phyloP scores from a whole-genome alignment of 352 stramenopile species.

The Phytophthora citrophthora region DNA sequence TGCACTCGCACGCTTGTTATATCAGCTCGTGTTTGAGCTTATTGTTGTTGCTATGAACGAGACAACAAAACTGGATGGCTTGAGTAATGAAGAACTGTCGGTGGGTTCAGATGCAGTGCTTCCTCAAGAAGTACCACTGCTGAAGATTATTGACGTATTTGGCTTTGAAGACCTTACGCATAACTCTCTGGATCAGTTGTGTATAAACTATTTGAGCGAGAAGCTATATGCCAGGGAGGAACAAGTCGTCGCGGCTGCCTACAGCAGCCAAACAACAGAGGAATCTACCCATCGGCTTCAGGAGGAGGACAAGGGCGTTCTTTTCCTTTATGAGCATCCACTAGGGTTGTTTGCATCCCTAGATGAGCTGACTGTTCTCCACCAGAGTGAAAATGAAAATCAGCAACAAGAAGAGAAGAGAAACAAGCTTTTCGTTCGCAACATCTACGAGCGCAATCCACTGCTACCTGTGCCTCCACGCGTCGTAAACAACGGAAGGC shows the following conservation, averaged over 20 bases:
- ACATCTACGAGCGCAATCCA: constrained; percentile 64
- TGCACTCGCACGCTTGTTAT: constrained; percentile 65
- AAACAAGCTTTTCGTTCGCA: constrained; percentile 71
- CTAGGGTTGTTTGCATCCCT: constrained; percentile 68
- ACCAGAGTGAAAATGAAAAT: constrained; percentile 58
- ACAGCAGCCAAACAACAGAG: neutral
- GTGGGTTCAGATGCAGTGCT: neutral
- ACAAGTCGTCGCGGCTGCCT: constrained; percentile 28
- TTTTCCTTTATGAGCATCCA: constrained; percentile 57
- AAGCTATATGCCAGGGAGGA: constrained; percentile 67
- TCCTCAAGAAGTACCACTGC: constrained; percentile 11
- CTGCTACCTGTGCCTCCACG: constrained; percentile 31
- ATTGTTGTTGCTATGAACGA: constrained; percentile 59
- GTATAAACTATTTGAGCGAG: constrained; percentile 86
- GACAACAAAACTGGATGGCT: constrained; percentile 34
- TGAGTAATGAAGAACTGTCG: neutral
- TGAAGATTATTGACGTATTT: constrained; percentile 80
- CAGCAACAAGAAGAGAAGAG: constrained; percentile 63
- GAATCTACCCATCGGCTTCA: neutral
- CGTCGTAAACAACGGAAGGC: constrained; percentile 10
- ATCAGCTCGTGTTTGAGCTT: constrained; percentile 55
- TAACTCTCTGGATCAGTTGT: constrained; percentile 83
- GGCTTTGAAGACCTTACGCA: constrained; percentile 72
- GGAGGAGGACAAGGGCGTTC: constrained; percentile 28
- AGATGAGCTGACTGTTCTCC: constrained; percentile 72